Base-by-base conservation (phyloP, 805 yeast genomes). In the Kodamaea hsintzibuensis region DNA sequence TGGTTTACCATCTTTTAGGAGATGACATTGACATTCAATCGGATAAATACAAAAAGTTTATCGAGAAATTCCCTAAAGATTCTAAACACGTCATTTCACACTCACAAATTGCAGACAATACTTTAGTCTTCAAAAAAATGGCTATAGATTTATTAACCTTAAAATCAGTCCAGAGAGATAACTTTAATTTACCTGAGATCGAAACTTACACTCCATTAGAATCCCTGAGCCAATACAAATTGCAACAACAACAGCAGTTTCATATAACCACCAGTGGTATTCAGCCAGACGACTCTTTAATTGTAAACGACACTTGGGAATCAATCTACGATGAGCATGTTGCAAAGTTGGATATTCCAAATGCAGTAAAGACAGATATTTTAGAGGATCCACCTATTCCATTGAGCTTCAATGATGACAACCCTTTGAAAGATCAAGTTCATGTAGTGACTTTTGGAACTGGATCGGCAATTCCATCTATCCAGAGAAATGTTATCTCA, bases 401-500 rank as follows among this genome's bases (percentile, higher is more conserved):
- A 6, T 55, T 72, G 22, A 62, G 54, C 1, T 47, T 59, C 1
- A 38, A 39, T 1, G 35, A 49, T 1, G 9, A 49, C 56, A 9
- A 30, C 45, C 6, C 65, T 0, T 70, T 81, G 53, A 73, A 71
- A 53, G 83, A 78, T 39, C 81, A 83, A 57, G 86, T 86, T 0
- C 91, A 89, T 62, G 71, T 86, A 0, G 74, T 89, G 8, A 87
- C 96, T 0, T 69, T 93, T 7, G 99, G 99, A 2, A 95, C 99
- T 0, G 98, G 98, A 0, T 86, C 96, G 35, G 95, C 98, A 0
- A 68, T 90, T 33, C 99, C 99, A 0, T 84, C 96, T 0, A 82
- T 83, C 55, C 82, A 84, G 60, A 78, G 98, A 60, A 95, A 95
- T 64, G 99, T 95, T 1, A 80, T 89, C 13, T 87, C 95, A 0